Evolutionary conservation across 805 yeast species (phyloP), one percentile per base, ranked within the genome.

Genomic region (Ogataea parapolymorpha): DNA sequence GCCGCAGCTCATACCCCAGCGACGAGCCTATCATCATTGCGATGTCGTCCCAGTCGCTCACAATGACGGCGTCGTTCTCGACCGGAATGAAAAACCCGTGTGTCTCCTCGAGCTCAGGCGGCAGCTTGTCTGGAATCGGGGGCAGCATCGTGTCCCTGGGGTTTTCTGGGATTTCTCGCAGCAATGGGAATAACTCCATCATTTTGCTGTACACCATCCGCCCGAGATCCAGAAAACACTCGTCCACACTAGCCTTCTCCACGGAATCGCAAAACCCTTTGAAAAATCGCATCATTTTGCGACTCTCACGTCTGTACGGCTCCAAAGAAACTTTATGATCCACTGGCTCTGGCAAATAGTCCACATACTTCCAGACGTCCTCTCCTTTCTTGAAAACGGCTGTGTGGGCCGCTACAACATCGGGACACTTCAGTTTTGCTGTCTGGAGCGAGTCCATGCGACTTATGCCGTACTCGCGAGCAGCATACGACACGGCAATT

Each of bases 161-260:
- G 13, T 27, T 32, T 5, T 32, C 26, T 27, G 42, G 30, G 1
- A 20, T 31, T 3, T 52, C 50, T 2, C 55, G 23, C 13, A 81
- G 45, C 6, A 65, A 55, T 0, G 95, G 91, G 37, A 75, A 74
- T 2, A 62, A 27, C 10, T 63, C 63, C 2, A 70, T 33, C 9
- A 80, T 60, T 37, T 58, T 64, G 1, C 58, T 44, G 51, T 75
- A 72, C 0, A 87, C 76, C 17, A 76, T 50, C 27, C 84, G 66
- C 0, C 97, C 96, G 29, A 93, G 61, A 63, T 93, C 97, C 50
- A 93, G 49, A 57, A 84, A 93, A 35, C 89, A 81, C 63, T 93
- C 99, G 63, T 93, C 99, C 14, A 90, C 93, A 63, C 97, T 88
- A 0, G 96, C 98, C 64, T 90, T 90, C 60, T 93, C 96, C 0